These are phyloP conservation scores for Colletotrichum sp. DNA, from an alignment of 2,329 filamentous ascomycete species.

Conservation along the genomic window DNA sequence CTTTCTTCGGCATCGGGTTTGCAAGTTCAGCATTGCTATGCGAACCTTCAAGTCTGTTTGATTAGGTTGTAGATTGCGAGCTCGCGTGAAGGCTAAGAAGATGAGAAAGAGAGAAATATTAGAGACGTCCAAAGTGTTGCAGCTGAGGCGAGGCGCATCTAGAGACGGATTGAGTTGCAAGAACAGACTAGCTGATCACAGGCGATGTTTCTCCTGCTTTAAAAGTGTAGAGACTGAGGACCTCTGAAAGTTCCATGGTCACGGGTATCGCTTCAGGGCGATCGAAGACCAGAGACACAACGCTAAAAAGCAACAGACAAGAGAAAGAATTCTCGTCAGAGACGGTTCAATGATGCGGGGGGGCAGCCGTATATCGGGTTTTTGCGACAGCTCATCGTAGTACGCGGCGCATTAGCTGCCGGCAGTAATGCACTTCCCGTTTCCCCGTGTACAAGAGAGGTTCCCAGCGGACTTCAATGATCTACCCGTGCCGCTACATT, in stretches of 20 bases:
- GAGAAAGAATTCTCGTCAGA: background rate
- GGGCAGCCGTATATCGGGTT: background rate
- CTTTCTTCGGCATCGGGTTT: background rate
- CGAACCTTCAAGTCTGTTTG: background rate
- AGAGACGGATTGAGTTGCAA: background rate
- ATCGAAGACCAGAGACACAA: background rate
- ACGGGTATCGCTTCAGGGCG: background rate
- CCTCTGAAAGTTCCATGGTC: background rate
- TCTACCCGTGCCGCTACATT: background rate
- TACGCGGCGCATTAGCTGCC: background rate
- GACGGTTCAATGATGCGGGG: background rate
- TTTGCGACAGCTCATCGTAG: background rate
- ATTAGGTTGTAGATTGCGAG: accelerated
- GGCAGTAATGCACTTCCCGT: background rate
- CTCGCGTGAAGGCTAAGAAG: accelerated
- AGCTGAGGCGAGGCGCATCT: background rate
- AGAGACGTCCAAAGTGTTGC: accelerated
- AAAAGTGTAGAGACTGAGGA: background rate
- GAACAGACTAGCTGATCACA: accelerated
- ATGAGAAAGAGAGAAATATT: accelerated
- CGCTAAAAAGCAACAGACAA: accelerated
- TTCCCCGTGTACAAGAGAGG: background rate
- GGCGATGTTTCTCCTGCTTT: background rate
- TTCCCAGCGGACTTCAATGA: background rate
- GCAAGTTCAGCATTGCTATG: accelerated